phyloP scores from a whole-genome alignment of 768 basidiomycete genomes.

The Lentinula detonsa region DNA sequence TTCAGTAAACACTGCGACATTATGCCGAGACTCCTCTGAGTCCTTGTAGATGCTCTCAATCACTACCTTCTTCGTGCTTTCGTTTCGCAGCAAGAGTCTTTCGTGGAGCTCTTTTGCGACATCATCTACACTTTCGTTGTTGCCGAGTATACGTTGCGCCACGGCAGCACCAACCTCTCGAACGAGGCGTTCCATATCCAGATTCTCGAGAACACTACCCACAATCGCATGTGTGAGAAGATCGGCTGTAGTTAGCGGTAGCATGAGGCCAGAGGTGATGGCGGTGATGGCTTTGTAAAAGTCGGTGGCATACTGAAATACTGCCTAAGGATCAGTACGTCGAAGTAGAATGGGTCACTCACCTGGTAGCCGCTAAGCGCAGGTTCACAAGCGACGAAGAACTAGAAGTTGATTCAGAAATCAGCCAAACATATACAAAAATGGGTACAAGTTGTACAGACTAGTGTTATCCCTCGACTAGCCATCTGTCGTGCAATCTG shows the following conservation, averaged over 20 bases:
- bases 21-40: conserved; percentile 82
- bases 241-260: conserved; percentile 93
- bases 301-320: conserved; percentile 76
- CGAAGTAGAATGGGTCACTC: conserved; percentile 18
- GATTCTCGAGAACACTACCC: conserved; percentile 93
- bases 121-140: conserved; percentile 94
- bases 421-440: conserved; percentile 1
- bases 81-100: conserved; percentile 82
- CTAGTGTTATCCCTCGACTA: conserved; percentile 81
- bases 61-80: conserved; percentile 94
- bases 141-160: conserved; percentile 84
- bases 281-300: conserved; percentile 90
- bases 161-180: conserved; percentile 93
- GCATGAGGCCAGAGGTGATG: conserved; percentile 94
- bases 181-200: conserved; percentile 97
- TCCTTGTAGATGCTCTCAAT: conserved; percentile 97
- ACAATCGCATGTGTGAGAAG: conserved; percentile 94
- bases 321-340: conserved; percentile 10
- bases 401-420: conserved; percentile 39
- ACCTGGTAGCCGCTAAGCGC: conserved; percentile 90
- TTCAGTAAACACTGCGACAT: conserved; percentile 79
- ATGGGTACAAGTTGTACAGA: conserved; percentile 27
- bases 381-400: conserved; percentile 99
- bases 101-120: conserved; percentile 94
- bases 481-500: conserved; percentile 89